Evolutionary conservation across 164 flowering plant species (phyloP).

Genomic region (Liquidambar formosana): DNA sequence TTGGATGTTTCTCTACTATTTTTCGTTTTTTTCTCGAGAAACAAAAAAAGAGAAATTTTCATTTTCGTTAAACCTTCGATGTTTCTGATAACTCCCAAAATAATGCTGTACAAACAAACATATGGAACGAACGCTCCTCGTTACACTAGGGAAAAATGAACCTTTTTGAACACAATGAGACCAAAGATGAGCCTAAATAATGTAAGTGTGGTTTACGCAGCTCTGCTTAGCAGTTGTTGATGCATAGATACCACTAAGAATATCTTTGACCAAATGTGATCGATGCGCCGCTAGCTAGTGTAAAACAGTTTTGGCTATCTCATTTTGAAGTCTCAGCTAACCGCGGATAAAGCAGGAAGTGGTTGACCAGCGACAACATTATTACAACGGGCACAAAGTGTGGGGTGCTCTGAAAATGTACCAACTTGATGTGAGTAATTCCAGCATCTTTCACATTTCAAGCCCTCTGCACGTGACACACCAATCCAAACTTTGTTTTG

Average conservation of each 20-base stretch:
- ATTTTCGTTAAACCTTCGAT: too few relatives aligned
- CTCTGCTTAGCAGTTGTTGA: background rate
- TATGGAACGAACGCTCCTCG: background rate
- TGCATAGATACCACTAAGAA: background rate
- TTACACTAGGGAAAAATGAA: background rate
- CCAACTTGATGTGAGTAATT: slow-evolving; percentile 80
- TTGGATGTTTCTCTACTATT: background rate
- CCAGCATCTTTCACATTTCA: slow-evolving; percentile 97
- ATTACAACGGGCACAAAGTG: slow-evolving; percentile 76
- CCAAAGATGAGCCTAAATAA: background rate
- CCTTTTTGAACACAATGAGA: background rate
- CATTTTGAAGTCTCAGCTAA: slow-evolving; percentile 42
- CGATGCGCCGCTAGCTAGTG: too few relatives aligned
- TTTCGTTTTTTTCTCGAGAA: too few relatives aligned
- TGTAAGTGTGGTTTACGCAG: background rate
- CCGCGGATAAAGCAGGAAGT: slow-evolving; percentile 52
- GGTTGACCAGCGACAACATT: slow-evolving; percentile 50
- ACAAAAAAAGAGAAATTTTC: background rate
- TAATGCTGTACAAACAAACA: background rate
- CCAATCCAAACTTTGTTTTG: slow-evolving; percentile 74
- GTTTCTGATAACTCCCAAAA: too few relatives aligned
- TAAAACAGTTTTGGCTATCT: slow-evolving; percentile 9
- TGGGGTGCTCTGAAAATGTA: slow-evolving; percentile 69
- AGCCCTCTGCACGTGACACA: slow-evolving; percentile 81
- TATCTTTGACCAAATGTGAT: background rate